Base-by-base conservation (phyloP, 257 asterid genomes). In the Ligustrum vulgare region DNA sequence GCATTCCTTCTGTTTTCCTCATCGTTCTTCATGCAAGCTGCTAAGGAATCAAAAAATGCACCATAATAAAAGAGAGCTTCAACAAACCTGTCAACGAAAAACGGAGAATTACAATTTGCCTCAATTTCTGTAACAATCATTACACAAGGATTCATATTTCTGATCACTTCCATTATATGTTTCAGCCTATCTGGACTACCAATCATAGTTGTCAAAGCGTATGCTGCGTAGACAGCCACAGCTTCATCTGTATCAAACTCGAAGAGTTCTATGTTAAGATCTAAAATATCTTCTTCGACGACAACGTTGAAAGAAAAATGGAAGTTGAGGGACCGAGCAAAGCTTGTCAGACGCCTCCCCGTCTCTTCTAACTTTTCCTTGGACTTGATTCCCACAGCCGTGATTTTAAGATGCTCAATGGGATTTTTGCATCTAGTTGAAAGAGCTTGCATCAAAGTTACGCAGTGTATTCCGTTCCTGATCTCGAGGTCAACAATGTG, bases 361-460 rank as follows among this genome's bases (percentile, higher is more conserved):
- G 78, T 82, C 35, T 64, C 85, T 65, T 83, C 84, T 65, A 79
- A 70, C 49, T 28, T 35, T 37, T 79, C 69, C 56, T 68, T 72
- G 0, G 77, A 74, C 10, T 83, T 72, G 72, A 60, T 60, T 25
- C 87, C 84, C 18, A 86, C 86, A 1, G 82, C 84, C 4, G 86
- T 83, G 45, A 88, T 84, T 82, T 78, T 87, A 71, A 90, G 86
- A 71, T 47, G 79, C 72, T 81, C 71, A 63, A 85, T 7, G 77
- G 79, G 49, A 16, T 73, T 66, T 22, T 63, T 12, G 7, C 78
- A 33, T 11, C 62, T 74, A 8, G 83, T 78, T n/a, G 64, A 54
- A 10, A 82, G 78, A 75, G 83, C 87, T 62, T 86, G 79, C 84
- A 87, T 81, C 58, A 87, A 8, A 28, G 84, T 16, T 12, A 84